phyloP scores from a whole-genome alignment of 139 green algal genomes.

The Coelastrella sp. region DNA sequence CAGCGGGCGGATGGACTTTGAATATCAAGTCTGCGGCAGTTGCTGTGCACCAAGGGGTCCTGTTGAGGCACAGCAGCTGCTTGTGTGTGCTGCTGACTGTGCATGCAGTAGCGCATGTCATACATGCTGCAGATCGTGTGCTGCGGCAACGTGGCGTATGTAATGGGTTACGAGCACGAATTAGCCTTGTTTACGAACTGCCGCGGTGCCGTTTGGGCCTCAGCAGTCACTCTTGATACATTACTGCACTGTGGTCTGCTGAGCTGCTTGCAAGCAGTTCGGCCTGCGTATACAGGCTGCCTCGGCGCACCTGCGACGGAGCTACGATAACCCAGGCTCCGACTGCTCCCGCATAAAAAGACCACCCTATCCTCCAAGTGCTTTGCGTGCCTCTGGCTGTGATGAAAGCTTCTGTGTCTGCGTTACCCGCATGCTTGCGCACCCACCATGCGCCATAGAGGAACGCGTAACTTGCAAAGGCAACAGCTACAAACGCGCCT shows the following conservation, averaged over 20 bases:
- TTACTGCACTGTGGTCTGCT: too few relatives aligned
- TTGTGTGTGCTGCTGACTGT: background rate
- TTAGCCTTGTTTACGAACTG: too few relatives aligned
- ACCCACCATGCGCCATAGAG: constrained; percentile 9
- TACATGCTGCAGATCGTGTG: too few relatives aligned
- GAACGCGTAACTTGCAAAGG: constrained; percentile 36
- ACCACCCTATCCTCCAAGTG: constrained; percentile 70
- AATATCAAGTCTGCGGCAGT: too few relatives aligned
- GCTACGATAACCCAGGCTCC: constrained; percentile 85
- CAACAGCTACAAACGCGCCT: constrained; percentile 23
- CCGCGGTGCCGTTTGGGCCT: too few relatives aligned
- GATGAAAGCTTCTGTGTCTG: constrained; percentile 71
- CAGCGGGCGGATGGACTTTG: too few relatives aligned
- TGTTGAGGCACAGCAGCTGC: background rate
- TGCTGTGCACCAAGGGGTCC: too few relatives aligned
- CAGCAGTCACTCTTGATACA: too few relatives aligned
- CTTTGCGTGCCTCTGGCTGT: constrained; percentile 65
- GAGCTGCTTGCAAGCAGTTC: too few relatives aligned
- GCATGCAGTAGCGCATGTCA: background rate
- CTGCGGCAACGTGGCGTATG: too few relatives aligned
- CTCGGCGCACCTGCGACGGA: constrained; percentile 34
- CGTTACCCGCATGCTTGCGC: background rate
- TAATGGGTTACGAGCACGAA: too few relatives aligned
- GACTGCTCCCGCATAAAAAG: constrained; percentile 79
- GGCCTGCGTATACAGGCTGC: too few relatives aligned